A percentile compares a stretch with the other conserved stretches of the same genome.
These are phyloP conservation scores for Diaporthe batatas DNA, from an alignment of 2,329 filamentous ascomycete species.

Conservation along the genomic window DNA sequence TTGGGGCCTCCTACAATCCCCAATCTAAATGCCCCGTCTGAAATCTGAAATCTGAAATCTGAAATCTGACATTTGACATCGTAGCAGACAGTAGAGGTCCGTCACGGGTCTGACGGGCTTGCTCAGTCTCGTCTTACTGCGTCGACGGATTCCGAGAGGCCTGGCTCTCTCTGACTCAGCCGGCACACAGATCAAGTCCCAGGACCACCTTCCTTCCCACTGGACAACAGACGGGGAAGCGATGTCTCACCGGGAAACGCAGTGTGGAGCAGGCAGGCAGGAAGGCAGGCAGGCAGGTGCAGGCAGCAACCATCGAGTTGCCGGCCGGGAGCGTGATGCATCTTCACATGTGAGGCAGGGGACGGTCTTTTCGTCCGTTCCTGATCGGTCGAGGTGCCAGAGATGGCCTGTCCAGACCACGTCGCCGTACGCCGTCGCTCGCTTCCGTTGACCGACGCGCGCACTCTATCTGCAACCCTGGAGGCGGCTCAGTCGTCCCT, in stretches of 20 bases:
- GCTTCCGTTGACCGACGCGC: not conserved
- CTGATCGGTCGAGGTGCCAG: conserved; percentile 11
- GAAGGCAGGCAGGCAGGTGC: not conserved
- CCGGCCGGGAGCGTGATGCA: conserved; percentile 16
- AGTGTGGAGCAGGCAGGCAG: not conserved
- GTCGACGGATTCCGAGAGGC: conserved; percentile 6
- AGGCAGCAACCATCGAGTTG: not conserved
- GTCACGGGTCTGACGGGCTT: not conserved
- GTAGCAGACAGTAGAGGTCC: not conserved
- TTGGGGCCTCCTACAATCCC: not conserved
- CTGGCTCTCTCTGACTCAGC: conserved; percentile 20
- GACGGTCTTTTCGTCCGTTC: not conserved
- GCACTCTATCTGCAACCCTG: not conserved
- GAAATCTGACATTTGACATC: not conserved
- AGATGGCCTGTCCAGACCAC: conserved; percentile 8
- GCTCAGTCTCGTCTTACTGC: conserved; percentile 21
- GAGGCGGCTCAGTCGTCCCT: conserved; percentile 53
- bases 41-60: conserved; percentile 9
- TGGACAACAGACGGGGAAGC: not conserved
- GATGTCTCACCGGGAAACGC: not conserved
- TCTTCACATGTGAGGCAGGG: conserved; percentile 2
- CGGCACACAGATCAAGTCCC: not conserved
- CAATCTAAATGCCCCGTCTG: not conserved
- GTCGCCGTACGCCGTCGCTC: not conserved
- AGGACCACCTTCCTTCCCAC: not conserved